These are phyloP conservation scores for Glycine tomentella DNA, from an alignment of 306 rosid genomes.

Conservation along the genomic window DNA sequence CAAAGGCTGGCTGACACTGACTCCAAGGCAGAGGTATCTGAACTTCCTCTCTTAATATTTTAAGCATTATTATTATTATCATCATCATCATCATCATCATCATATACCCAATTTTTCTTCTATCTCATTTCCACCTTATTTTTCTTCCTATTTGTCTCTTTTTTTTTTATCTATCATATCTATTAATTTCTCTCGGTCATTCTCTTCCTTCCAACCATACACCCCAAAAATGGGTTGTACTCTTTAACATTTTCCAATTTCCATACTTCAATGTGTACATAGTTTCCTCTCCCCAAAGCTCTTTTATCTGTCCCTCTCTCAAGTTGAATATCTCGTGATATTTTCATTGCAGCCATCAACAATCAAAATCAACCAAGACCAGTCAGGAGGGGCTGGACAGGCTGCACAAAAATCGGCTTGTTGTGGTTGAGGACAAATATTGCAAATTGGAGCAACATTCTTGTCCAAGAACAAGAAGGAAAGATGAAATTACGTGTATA, in stretches of 20 bases:
- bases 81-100: too few species aligned
- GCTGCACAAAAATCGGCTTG: conserved; percentile 80
- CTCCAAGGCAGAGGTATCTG: conserved; percentile 76
- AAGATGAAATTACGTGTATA: conserved; percentile 57
- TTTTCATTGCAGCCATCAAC: conserved; percentile 69
- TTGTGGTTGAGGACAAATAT: conserved; percentile 66
- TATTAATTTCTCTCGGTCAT: too few species aligned
- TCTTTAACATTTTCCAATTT: too few species aligned
- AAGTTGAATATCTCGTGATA: not conserved
- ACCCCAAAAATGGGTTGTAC: too few species aligned
- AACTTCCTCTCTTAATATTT: conserved; percentile 12
- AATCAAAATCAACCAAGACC: conserved; percentile 80
- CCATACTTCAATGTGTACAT: too few species aligned
- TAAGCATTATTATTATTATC: too few species aligned
- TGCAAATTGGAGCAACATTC: conserved; percentile 40
- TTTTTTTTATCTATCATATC: too few species aligned
- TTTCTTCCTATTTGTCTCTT: too few species aligned
- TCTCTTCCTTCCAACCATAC: too few species aligned
- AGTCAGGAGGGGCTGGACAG: conserved; percentile 65
- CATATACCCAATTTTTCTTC: too few species aligned
- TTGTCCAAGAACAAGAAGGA: conserved; percentile 35
- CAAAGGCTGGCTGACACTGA: conserved; percentile 90
- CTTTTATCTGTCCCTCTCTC: not conserved
- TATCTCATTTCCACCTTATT: too few species aligned
- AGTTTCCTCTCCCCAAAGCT: too few species aligned